A percentile compares a stretch with the other conserved stretches of the same genome.
These are phyloP conservation scores for Eucalyptus paniculata DNA, from an alignment of 345 rosid species.

Conservation along the genomic window DNA sequence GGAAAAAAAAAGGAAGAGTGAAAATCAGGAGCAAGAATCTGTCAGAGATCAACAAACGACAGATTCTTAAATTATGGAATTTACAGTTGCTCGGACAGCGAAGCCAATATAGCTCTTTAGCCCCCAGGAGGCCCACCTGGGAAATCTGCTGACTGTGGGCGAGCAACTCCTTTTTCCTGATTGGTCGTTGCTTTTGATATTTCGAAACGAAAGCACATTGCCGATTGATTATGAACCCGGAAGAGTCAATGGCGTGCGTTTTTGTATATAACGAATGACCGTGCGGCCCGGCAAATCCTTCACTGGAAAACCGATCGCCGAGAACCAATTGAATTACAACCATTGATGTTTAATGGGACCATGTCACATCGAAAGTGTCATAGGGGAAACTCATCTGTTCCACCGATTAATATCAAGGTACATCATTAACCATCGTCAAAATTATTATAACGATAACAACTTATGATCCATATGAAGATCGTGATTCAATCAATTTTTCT, in stretches of 20 bases:
- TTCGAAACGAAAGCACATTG: not conserved
- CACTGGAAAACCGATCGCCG: not conserved
- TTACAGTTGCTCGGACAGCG: not conserved
- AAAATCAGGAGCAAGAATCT: not conserved
- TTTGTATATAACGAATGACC: not conserved
- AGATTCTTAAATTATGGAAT: not conserved
- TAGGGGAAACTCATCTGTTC: not conserved
- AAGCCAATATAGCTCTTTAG: not conserved
- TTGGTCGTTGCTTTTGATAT: not conserved
- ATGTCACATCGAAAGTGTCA: accelerated
- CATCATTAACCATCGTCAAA: not conserved
- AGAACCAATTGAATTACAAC: not conserved
- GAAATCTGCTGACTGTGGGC: not conserved
- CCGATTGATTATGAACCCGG: not conserved
- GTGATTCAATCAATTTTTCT: not conserved
- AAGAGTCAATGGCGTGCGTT: not conserved
- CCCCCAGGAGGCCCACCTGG: not conserved
- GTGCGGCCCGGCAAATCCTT: not conserved
- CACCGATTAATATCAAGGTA: no score
- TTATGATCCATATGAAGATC: not conserved
- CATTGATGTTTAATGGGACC: no score
- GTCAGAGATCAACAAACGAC: not conserved
- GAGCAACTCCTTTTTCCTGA: not conserved
- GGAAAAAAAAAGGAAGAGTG: not conserved
- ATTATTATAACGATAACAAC: not conserved